Evolutionary conservation across 1,284 basidiomycete species (phyloP), one percentile per base, ranked within the genome.

Genomic region (Sanghuangporus weigelae): DNA sequence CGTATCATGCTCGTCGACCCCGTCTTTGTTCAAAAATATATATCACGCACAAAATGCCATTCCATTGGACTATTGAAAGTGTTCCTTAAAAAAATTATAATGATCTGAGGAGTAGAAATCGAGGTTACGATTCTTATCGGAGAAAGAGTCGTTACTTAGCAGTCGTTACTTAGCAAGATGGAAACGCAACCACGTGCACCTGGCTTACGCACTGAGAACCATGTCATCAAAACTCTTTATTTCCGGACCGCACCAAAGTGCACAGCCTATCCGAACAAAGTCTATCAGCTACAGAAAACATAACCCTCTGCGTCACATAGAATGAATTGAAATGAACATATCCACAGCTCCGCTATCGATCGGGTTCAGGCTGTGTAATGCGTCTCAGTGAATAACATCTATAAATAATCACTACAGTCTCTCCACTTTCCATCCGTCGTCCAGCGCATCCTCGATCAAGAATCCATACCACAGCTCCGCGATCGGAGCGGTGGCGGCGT

Each of bases 381-480:
- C 26, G 26, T 42, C 40, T 7, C 40, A n/a, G 40, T 16, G 44
- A 16, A 16, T 46, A 4, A 4, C 12, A 46, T 46, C 36, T 31
- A 60, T 35, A 21, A 56, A 42, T 23, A 19, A 10, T 10, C 31
- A 10, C 46, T 51, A 60, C 10, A 51, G 31, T 39, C 58, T 60
- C 58, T 2, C 21, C 38, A 62, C 64, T 54, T 67, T 73, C 78
- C 78, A 79, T 0, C 76, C 77, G 0, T 73, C 71, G 67, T 92
- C 87, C 57, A 78, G 74, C 1, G 90, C 80, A 73, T 95, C 93
- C 66, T 83, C 73, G 4, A 90, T 71, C 44, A 95, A 73, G 71
- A 95, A 96, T 16, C 81, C 77, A 70, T 95, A 99, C 96, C 96
- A 99, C 63, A 84, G 80, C 57, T 82, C 72, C 2, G 87, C 84